Evolutionary conservation across 2,329 filamentous ascomycete genomes (phyloP), one percentile per base, ranked within the genome.

Genomic region (Monosporascus sp.): DNA sequence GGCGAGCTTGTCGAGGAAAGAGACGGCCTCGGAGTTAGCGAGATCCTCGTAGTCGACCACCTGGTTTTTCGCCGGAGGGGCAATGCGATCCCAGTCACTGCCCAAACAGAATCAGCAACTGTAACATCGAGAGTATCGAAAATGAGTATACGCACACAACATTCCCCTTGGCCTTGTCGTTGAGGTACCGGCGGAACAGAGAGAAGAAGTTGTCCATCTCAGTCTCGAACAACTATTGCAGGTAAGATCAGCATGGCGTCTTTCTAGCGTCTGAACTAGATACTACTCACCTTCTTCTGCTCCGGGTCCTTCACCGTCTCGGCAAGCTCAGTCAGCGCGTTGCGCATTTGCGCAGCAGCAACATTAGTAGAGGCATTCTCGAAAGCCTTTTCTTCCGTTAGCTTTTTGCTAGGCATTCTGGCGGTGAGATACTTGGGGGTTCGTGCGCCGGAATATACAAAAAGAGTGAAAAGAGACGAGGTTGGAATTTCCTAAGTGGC

Each of bases 171-270:
- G 94, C 93, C 82, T 97, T 96, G 79, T 97, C 94, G 72, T 97
- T 97, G 59, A 99, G 80, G 76, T 97, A 99, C 76, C 94, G 86
- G 70, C 94, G 89, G 87, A 99, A 99, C 58, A 99, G 88, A 56
- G 91, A 88, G 71, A 99, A 99, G 82, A 99, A 99, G 85, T 99
- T 99, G 84, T 99, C 94, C 92, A 97, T 97, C 78, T 99, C 93
- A 5, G 92, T 95, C 79, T 97, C 93, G 74, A 97, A 97, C 62
- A 95, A 85, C 89, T 90, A 62, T 63, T 47, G 39, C 3, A 17
- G 35, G 27, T 3, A 14, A 43, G 55, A 65, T 54, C 67, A 56
- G 50, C 25, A 18, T 35, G 24, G 20, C 31, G 47, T 6, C 22
- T 39, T 55, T 55, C 6, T 7, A 39, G 41, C 45, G 17, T 9